Percentiles rank a stretch among this genome's conserved stretches.
Conservation (phyloP, 2,329 filamentous ascomycete genomes). For the Fusarium buxicola region DNA sequence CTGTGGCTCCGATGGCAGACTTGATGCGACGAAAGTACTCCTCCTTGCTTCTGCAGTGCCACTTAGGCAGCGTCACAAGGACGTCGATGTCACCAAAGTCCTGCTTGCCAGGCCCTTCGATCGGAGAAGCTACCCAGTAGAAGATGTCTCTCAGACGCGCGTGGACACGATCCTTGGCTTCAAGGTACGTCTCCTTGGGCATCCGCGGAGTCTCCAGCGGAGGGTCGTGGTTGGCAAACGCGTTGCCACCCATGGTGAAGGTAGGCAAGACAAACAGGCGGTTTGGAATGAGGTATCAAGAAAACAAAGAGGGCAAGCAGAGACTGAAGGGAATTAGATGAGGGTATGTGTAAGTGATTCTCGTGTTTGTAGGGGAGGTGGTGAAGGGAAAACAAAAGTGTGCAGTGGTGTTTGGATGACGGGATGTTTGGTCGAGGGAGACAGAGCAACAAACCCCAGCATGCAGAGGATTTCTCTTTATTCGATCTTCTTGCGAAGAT, state of each 20-base stretch:
- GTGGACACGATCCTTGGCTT: conserved; percentile 60
- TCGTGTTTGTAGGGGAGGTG: not conserved
- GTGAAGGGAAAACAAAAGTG: conserved; percentile 1
- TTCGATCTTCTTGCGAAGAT: not conserved
- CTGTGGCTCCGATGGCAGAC: conserved; percentile 58
- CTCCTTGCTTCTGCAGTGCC: conserved; percentile 7
- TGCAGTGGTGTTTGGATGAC: not conserved
- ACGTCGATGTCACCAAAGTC: conserved; percentile 82
- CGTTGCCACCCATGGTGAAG: conserved; percentile 72
- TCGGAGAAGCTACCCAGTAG: conserved; percentile 66
- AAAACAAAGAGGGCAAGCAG: not conserved
- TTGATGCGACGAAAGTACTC: conserved; percentile 49
- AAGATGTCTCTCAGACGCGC: conserved; percentile 64
- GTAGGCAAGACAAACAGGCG: not conserved
- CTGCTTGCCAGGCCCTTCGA: conserved; percentile 75
- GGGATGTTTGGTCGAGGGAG: not conserved
- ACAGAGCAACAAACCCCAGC: not conserved
- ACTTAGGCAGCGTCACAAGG: conserved; percentile 60
- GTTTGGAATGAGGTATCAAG: conserved; percentile 1
- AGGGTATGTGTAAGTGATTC: not conserved
- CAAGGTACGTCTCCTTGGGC: conserved; percentile 65
- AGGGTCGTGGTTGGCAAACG: conserved; percentile 61
- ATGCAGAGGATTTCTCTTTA: not conserved
- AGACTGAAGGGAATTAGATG: not conserved
- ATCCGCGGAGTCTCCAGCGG: conserved; percentile 74